Percentiles rank a stretch among this genome's conserved stretches.
Evolutionary conservation across 805 yeast species (phyloP).

Genomic region (Hanseniaspora mollemarum): DNA sequence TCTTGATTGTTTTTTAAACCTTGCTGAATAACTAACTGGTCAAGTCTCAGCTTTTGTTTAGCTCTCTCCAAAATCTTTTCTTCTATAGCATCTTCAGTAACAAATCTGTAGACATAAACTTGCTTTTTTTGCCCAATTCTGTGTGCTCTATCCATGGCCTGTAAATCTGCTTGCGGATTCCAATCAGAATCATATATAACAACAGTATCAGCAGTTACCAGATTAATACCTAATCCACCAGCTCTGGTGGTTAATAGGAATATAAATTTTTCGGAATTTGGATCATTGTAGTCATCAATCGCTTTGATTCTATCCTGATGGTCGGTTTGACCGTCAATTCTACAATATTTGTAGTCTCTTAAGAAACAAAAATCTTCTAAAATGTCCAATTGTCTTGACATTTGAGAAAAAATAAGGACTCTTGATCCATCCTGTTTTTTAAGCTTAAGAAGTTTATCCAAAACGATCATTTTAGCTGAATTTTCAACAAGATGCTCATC

Average conservation of each 20-base stretch:
- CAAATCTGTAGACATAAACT: slow-evolving; percentile 82
- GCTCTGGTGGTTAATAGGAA: slow-evolving; percentile 88
- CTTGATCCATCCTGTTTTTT: slow-evolving; percentile 70
- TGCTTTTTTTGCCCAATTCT: slow-evolving; percentile 96
- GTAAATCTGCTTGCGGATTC: slow-evolving; percentile 97
- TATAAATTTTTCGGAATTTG: slow-evolving; percentile 69
- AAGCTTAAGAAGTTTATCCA: slow-evolving; percentile 70
- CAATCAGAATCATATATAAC: slow-evolving; percentile 86
- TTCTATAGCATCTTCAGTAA: slow-evolving; percentile 91
- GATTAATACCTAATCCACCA: slow-evolving; percentile 90
- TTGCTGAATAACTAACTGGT: slow-evolving; percentile 91
- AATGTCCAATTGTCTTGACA: slow-evolving; percentile 82
- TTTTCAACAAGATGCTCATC: slow-evolving; percentile 88
- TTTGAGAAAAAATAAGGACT: slow-evolving; percentile 83
- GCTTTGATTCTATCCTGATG: slow-evolving; percentile 89
- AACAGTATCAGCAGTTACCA: slow-evolving; percentile 85
- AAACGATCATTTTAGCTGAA: slow-evolving; percentile 79
- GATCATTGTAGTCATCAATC: slow-evolving; percentile 80
- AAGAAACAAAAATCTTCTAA: slow-evolving; percentile 84
- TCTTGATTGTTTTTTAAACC: slow-evolving; percentile 28
- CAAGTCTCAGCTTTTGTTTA: slow-evolving; percentile 82
- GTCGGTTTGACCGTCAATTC: slow-evolving; percentile 87
- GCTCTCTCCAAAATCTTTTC: slow-evolving; percentile 94
- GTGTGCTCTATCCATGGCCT: slow-evolving; percentile 97
- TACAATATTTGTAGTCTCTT: slow-evolving; percentile 72